Conservation (phyloP, 2,329 filamentous ascomycete genomes). For the Colletotrichum simmondsii region DNA sequence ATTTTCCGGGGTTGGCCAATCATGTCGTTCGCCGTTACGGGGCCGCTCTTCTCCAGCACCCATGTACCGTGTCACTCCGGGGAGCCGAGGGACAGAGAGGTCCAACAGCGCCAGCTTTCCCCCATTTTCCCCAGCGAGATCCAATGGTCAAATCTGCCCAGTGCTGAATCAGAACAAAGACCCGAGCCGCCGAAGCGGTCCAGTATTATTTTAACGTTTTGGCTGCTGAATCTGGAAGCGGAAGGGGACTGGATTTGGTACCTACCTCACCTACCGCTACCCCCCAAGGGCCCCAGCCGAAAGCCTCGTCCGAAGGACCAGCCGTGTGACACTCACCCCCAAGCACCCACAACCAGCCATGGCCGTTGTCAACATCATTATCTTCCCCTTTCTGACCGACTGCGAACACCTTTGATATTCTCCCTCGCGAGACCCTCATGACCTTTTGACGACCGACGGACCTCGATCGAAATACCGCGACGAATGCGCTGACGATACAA, state of each 20-base stretch:
- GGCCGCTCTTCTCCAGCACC: background rate
- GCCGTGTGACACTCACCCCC: background rate
- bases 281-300: background rate
- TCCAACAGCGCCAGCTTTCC: background rate
- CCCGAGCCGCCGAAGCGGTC: background rate
- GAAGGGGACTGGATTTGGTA: background rate
- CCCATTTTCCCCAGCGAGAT: background rate
- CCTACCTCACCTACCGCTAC: no score
- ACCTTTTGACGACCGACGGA: background rate
- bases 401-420: background rate
- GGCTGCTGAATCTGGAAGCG: background rate
- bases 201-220: background rate
- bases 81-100: conserved; percentile 28
- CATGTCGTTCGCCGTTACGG: background rate
- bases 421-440: background rate
- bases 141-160: background rate
- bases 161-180: background rate
- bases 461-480: background rate
- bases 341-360: background rate
- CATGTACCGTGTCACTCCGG: conserved; percentile 26
- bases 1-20: conserved; percentile 34
- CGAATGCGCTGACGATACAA: conserved; percentile 17
- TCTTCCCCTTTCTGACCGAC: conserved; percentile 6
- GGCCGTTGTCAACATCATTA: conserved; percentile 11
- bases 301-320: conserved; percentile 24